Evolutionary conservation across 2,329 filamentous ascomycete species (phyloP), one percentile per base, ranked within the genome.

Genomic region (Aspergillus hiratsukae): DNA sequence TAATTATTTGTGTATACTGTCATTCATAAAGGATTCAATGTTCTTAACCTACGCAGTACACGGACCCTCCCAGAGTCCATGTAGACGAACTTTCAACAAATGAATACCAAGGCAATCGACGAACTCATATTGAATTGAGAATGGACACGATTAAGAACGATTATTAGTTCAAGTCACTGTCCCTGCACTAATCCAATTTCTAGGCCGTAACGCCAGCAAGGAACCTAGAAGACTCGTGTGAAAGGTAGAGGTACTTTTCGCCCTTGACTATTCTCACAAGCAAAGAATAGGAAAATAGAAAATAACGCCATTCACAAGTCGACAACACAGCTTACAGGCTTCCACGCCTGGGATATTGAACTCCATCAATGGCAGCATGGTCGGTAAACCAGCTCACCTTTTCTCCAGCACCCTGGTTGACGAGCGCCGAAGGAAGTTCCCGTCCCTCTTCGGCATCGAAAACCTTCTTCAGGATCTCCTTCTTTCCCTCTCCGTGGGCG

Each of bases 351-450:
- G 92, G 90, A 70, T 90, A 97, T 58, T 81, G 80, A 11, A 99
- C 90, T 4, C 90, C 91, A 69, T 96, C 88, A 11, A 95, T 86
- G 49, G 94, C 93, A 4, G 89, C 80, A 68, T 86, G 82, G 72
- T 97, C 94, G 46, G 92, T 91, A 72, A 99, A 97, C 94, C 94
- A 99, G 76, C 87, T 94, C 69, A 91, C 91, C 67, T 91, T 88
- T 62, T 96, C 91, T 48, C 89, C 90, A 3, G 85, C 88, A 45
- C 84, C 85, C 66, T 89, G 84, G 73, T 99, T 99, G 68, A 99
- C 87, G 62, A 97, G 80, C 1, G 90, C 86, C 71, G 91, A 96
- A 1, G 94, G 94, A 58, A 97, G 79, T 37, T 84, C 86, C 45
- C 80, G 76, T 8, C 87, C 86, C 63, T 89, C 87, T 62, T 90